Evolutionary conservation across 495 filamentous ascomycete genomes (phyloP).

Genomic region (Hypoxylon perforatum): DNA sequence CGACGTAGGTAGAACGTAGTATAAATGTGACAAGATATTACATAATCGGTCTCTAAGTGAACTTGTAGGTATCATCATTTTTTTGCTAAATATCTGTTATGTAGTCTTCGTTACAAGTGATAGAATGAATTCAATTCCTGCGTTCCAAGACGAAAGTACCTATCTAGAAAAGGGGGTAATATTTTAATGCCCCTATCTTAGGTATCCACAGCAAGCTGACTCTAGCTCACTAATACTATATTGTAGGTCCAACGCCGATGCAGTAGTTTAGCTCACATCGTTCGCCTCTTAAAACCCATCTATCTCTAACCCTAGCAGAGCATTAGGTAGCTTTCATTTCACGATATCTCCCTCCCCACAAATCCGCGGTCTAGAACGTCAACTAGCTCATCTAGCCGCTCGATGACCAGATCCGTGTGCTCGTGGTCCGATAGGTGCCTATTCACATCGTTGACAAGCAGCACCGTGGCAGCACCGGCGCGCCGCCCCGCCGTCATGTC

Average conservation of each 20-base stretch:
- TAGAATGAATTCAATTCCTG: no score
- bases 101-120: no score
- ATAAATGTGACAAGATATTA: conserved; percentile 27
- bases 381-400: conserved; percentile 75
- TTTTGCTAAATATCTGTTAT: no score
- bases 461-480: conserved; percentile 89
- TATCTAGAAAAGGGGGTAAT: no score
- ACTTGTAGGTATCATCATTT: no score
- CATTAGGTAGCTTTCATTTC: neutral
- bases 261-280: neutral
- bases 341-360: conserved; percentile 49
- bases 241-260: neutral
- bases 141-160: no score
- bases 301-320: neutral
- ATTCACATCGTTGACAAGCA: conserved; percentile 87
- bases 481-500: conserved; percentile 89
- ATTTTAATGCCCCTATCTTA: no score
- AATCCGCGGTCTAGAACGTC: conserved; percentile 76
- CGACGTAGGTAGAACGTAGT: conserved; percentile 18
- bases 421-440: conserved; percentile 75
- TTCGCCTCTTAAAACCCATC: neutral
- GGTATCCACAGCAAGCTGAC: no score
- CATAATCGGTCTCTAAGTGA: no score
- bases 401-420: conserved; percentile 79
- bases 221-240: no score